Evolutionary conservation across 1,284 basidiomycete genomes (phyloP).

Genomic region (Anthracocystis walkeri): DNA sequence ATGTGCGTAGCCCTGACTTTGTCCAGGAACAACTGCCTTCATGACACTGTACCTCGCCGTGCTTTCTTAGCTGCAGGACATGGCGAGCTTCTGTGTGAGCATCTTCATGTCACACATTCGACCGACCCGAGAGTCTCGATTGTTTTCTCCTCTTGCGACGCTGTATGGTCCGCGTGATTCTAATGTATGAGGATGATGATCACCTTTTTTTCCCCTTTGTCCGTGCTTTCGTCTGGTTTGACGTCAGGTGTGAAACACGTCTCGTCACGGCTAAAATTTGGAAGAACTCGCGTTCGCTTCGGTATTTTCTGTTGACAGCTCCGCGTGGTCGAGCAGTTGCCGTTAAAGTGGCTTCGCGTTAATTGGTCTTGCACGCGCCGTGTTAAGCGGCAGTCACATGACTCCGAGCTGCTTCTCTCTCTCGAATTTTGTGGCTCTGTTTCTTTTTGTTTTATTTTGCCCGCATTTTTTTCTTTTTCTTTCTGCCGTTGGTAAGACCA

Average conservation of each 20-base stretch:
- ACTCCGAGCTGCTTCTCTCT: slow-evolving; percentile 11
- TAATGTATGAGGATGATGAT: neutral
- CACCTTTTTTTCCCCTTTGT: slow-evolving; percentile 1
- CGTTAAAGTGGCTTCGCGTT: slow-evolving; percentile 47
- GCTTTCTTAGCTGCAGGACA: too few species aligned
- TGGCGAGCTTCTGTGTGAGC: too few species aligned
- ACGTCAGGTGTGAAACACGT: slow-evolving; percentile 43
- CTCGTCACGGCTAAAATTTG: slow-evolving; percentile 20
- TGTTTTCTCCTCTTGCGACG: too few species aligned
- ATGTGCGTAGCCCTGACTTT: too few species aligned
- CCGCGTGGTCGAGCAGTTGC: slow-evolving; percentile 12
- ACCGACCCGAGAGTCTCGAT: neutral
- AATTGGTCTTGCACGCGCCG: slow-evolving; percentile 38
- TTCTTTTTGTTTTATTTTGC: neutral
- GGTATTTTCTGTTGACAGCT: slow-evolving; percentile 52
- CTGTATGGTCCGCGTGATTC: neutral
- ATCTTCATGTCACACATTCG: neutral
- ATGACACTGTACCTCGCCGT: too few species aligned
- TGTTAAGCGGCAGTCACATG: slow-evolving; percentile 35
- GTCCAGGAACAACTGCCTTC: too few species aligned
- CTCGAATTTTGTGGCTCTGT: neutral
- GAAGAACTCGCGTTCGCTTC: slow-evolving; percentile 35
- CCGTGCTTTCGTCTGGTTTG: slow-evolving; percentile 7
- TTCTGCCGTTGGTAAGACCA: neutral
- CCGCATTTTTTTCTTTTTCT: neutral